Evolutionary conservation across 768 basidiomycete genomes (phyloP), one percentile per base, ranked within the genome.

Genomic region (Phanerochaete sordida): DNA sequence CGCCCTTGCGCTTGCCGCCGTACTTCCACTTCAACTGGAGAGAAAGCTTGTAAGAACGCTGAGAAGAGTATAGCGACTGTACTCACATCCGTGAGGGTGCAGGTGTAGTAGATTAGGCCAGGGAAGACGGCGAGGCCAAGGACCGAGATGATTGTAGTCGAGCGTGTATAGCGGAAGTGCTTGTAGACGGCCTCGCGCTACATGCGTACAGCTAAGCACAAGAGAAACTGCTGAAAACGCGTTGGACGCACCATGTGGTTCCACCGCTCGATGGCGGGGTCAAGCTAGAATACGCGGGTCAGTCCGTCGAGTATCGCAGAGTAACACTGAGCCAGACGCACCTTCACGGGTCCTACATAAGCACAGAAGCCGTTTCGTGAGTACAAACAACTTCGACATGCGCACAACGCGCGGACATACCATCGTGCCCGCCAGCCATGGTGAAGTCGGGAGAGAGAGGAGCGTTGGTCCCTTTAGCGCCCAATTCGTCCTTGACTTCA

Each of bases 141-240:
- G 23, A 91, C 61, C 39, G 81, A 68, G 46, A 85, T 82, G 66
- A 86, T 78, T 27, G 88, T 81, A 24, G 87, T 84, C 58, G 81
- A 76, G 28, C 76, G 82, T 35, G 91, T 95, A 79, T 91, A 93
- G 39, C 83, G 83, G 73, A 95, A 96, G 69, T 85, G 80, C 69
- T 88, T 78, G 74, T 93, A 92, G n/a, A 85, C 90, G 63, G 86
- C 81, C 71, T 95, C 93, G 44, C 93, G 87, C 93, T 95, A 48
- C 19, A 21, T 43, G 19, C 2, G 16, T 12, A 19, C 8, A 53
- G 19, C 11, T 48, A 1, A 49, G 31, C 11, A 12, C 50, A 11
- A 49, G 35, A 5, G 24, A 45, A 21, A 2, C 31, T 43, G 11
- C 6, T 55, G 21, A 13, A 49, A 16, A 3, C 57, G 48, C 21